Percentiles rank a stretch among this genome's conserved stretches.
These are phyloP conservation scores for Lactarius trivialis DNA, from an alignment of 768 basidiomycete species.

Conservation along the genomic window DNA sequence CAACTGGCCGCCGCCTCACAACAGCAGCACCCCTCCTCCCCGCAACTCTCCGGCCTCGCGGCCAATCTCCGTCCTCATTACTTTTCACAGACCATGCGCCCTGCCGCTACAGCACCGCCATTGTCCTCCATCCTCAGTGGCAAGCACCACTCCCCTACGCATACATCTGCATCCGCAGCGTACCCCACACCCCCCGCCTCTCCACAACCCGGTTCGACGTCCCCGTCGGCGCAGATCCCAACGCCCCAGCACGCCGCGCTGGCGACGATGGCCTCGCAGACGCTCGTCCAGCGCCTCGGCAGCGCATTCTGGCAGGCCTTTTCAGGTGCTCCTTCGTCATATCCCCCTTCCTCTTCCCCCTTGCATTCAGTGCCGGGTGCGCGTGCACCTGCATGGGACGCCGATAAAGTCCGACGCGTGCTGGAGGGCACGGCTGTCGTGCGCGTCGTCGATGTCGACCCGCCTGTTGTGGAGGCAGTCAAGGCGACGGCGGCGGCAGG, in stretches of 20 bases:
- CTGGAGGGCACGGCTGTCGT: conserved; percentile 80
- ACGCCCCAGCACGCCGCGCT: conserved; percentile 43
- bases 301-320: conserved; percentile 88
- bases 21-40: conserved; percentile 29
- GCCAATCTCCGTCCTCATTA: conserved; percentile 34
- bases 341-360: conserved; percentile 22
- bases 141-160: conserved; percentile 30
- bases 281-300: conserved; percentile 62
- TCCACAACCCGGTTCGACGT: conserved; percentile 32
- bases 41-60: conserved; percentile 28
- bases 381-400: conserved; percentile 37
- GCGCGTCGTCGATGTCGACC: conserved; percentile 70
- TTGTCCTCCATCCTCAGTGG: conserved; percentile 38
- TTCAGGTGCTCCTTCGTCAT: conserved; percentile 40
- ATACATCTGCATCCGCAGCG: conserved; percentile 11
- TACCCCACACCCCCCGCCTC: conserved; percentile 43
- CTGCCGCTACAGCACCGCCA: conserved; percentile 19
- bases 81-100: conserved; percentile 30
- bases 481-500: neutral
- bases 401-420: conserved; percentile 75
- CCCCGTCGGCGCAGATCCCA: conserved; percentile 29
- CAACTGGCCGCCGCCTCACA: conserved; percentile 31
- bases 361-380: neutral
- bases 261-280: conserved; percentile 75
- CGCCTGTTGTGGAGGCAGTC: conserved; percentile 1